phyloP scores from a whole-genome alignment of 768 basidiomycete species.

The Lactarius indigo region DNA sequence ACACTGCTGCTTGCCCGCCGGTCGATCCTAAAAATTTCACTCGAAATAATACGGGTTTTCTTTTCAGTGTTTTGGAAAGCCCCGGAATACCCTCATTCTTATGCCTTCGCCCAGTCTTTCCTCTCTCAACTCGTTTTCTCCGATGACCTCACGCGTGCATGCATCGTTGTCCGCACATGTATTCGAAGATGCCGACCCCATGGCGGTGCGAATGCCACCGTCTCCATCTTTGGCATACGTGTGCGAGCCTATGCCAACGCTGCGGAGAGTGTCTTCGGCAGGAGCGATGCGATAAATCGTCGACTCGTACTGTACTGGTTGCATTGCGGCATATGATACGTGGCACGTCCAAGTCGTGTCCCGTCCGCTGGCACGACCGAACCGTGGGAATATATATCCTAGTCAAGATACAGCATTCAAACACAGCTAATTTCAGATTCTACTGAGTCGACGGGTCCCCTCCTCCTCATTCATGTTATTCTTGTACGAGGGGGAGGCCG shows the following conservation, averaged over 20 bases:
- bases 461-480: not conserved
- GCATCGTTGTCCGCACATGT: not conserved
- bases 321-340: not conserved
- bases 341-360: not conserved
- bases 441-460: not conserved
- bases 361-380: not conserved
- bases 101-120: not conserved
- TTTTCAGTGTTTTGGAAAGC: too few species aligned
- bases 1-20: not conserved
- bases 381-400: not conserved
- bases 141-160: not conserved
- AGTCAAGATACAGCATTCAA: not conserved
- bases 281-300: not conserved
- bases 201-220: not conserved
- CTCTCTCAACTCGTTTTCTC: not conserved
- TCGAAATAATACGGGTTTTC: too few species aligned
- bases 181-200: not conserved
- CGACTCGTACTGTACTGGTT: not conserved
- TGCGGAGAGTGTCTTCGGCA: not conserved
- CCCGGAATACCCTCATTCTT: too few species aligned
- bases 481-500: constrained; percentile 48
- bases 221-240: not conserved
- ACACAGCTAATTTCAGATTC: not conserved
- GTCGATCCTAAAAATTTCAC: not conserved
- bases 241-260: not conserved